Base-by-base conservation (phyloP, 2,329 filamentous ascomycete genomes). In the Paradendryphiella salina region DNA sequence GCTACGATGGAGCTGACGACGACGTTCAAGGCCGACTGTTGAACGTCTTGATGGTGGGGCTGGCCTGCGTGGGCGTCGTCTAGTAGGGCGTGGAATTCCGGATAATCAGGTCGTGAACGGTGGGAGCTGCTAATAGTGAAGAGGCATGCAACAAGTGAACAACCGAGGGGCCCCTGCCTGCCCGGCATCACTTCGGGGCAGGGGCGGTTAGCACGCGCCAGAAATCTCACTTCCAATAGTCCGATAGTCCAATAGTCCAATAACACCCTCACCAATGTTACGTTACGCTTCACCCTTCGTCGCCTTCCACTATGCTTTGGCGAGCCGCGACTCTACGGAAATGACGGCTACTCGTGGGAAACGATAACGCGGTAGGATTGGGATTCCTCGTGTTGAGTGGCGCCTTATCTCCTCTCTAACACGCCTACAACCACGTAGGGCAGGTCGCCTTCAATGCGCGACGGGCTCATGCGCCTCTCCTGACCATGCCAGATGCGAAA, bases 401-500 rank as follows among this genome's bases (percentile, higher is more conserved):
- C 55, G 44, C 44, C 48, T 59, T 46, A 54, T 50, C 52, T 61
- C 42, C 31, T 50, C 37, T 50, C 39, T 35, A 49, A 52, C 42
- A 40, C 29, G 39, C 23, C 32, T 33, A 46, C 34, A 34, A 52
- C 44, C 46, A 44, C 34, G 34, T 26, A 50, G 20, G 32, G n/a
- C n/a, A n/a, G 46, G 42, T 37, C 49, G 43, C 43, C 35, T 38
- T 35, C 48, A 50, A 54, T 54, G 54, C 57, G 43, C 35, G 28
- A 42, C 42, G 29, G 46, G 49, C 35, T 42, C 47, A 46, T 46
- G 49, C 44, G 43, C 41, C 41, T 37, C 50, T 53, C 37, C 48
- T 53, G 34, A 38, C 37, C 29, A 40, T 39, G 21, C 45, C 20
- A 9, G 28, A 51, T 49, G 59, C 59, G 60, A 64, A 41, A 64